Conservation (phyloP, 2,329 filamentous ascomycete genomes). For the Ophiostoma novo-ulmi region DNA sequence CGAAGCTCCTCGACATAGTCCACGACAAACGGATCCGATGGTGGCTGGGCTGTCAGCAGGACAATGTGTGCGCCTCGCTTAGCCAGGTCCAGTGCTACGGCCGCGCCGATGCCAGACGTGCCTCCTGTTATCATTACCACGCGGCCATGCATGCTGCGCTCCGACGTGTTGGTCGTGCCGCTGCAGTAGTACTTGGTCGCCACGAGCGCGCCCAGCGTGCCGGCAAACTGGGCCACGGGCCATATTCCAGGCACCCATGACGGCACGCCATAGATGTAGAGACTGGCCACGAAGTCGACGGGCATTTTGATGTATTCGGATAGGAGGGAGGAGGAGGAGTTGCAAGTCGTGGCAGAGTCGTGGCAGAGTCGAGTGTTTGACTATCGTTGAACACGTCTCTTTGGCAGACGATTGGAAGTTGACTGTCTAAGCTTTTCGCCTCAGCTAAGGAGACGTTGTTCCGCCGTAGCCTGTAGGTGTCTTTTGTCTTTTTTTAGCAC, state of each 20-base stretch:
- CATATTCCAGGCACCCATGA: slow-evolving; percentile 43
- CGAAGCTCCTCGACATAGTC: slow-evolving; percentile 91
- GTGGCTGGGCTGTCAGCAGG: slow-evolving; percentile 75
- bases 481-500: slow-evolving; percentile 18
- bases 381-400: too few relatives aligned
- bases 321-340: background rate
- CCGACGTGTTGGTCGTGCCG: slow-evolving; percentile 67
- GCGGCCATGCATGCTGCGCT: slow-evolving; percentile 85
- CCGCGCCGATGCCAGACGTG: slow-evolving; percentile 85
- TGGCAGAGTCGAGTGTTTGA: too few relatives aligned
- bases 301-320: slow-evolving; percentile 40
- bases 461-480: slow-evolving; percentile 5
- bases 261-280: slow-evolving; percentile 47
- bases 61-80: slow-evolving; percentile 81
- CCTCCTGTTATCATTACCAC: slow-evolving; percentile 92
- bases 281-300: slow-evolving; percentile 46
- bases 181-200: slow-evolving; percentile 68
- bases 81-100: slow-evolving; percentile 69
- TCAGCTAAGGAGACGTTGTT: background rate
- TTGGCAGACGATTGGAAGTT: background rate
- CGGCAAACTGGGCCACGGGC: slow-evolving; percentile 39
- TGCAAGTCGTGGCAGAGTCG: background rate
- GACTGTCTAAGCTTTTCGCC: background rate
- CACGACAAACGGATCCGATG: slow-evolving; percentile 79
- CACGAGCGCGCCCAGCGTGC: slow-evolving; percentile 38